Percentiles rank a stretch among this genome's conserved stretches.
Evolutionary conservation across 2,329 filamentous ascomycete genomes (phyloP).

Genomic region (Aspergillus brunneoviolaceus): DNA sequence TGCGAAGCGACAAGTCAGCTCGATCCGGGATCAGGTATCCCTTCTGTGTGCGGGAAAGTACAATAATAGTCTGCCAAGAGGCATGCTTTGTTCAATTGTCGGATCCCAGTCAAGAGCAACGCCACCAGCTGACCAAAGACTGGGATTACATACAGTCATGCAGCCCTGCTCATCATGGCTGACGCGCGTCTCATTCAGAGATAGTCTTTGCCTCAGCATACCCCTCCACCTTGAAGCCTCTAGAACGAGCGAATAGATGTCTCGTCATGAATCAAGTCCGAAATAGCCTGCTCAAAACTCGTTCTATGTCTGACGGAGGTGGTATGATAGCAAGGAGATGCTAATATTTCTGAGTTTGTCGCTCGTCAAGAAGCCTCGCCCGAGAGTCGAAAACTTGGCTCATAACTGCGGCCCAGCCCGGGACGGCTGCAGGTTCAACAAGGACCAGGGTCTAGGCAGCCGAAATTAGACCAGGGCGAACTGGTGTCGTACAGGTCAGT

Average conservation of each 20-base stretch:
- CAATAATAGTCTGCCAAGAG: not conserved
- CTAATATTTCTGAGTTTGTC: not conserved
- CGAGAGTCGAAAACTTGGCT: not conserved
- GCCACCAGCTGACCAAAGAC: not conserved
- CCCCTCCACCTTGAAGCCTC: not conserved
- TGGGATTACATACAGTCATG: not conserved
- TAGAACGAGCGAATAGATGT: not conserved
- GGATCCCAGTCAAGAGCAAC: not conserved
- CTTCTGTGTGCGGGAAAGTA: not conserved
- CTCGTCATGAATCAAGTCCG: not conserved
- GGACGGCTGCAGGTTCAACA: not conserved
- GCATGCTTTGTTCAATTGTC: not conserved
- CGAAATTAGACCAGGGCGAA: not conserved
- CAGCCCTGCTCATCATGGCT: not conserved
- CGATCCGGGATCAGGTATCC: not conserved
- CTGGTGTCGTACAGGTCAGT: constrained; percentile 1
- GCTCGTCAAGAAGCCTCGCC: not conserved
- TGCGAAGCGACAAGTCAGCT: not conserved
- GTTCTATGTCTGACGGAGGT: not conserved
- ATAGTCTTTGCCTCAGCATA: not conserved
- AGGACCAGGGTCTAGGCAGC: not conserved
- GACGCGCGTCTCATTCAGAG: not conserved
- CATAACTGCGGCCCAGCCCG: not conserved
- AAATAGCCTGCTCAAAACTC: not conserved
- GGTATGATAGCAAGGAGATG: not conserved